These are phyloP conservation scores for Naganishia sp. DNA, from an alignment of 1,284 basidiomycete genomes.

Conservation along the genomic window DNA sequence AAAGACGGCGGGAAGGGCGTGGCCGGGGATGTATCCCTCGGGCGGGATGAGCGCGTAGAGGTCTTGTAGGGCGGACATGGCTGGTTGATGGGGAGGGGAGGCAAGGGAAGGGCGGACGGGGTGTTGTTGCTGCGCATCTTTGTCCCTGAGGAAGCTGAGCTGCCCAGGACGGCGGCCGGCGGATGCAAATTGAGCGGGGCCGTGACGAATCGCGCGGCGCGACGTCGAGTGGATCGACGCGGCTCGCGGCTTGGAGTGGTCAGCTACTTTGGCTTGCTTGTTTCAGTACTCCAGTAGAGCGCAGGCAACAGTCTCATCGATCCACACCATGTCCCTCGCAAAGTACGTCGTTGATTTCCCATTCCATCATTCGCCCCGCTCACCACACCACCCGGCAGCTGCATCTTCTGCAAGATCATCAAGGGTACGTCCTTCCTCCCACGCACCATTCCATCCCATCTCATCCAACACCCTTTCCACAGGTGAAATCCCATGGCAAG, in stretches of 20 bases:
- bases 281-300: no score
- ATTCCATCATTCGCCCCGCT: neutral
- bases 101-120: no score
- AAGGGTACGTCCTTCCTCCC: conserved; percentile 61
- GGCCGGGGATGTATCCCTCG: conserved; percentile 15
- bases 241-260: no score
- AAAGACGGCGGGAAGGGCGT: conserved; percentile 9
- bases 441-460: neutral
- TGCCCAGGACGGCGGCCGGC: no score
- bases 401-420: conserved; percentile 89
- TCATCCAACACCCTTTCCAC: conserved; percentile 30
- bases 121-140: no score
- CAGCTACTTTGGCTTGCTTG: no score
- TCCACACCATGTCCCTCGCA: conserved; percentile 7
- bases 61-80: conserved; percentile 13
- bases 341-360: neutral
- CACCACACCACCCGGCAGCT: conserved; percentile 48
- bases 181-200: conserved; percentile 1
- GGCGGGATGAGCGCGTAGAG: conserved; percentile 16
- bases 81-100: no score
- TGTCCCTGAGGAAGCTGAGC: no score
- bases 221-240: no score
- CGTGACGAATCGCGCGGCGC: neutral
- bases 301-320: no score
- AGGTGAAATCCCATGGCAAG: conserved; percentile 58